Conservation (phyloP, 768 basidiomycete species). For the Rhodosporidiobolus odoratus region DNA sequence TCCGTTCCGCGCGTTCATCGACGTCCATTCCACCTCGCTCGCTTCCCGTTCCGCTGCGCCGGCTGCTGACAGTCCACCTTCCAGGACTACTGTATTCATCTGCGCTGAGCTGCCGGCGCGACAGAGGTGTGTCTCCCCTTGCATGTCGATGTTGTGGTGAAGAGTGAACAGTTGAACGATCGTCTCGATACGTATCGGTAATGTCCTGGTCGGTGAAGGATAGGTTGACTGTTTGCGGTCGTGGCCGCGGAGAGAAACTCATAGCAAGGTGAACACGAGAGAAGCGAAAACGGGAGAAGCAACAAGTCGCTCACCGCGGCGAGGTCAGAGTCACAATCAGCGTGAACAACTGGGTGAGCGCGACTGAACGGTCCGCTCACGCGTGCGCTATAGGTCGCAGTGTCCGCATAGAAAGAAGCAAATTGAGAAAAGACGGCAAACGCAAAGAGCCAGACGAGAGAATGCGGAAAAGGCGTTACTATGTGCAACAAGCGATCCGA, state of each 20-base stretch:
- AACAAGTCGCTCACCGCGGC: no score
- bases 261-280: neutral
- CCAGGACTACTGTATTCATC: neutral
- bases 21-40: neutral
- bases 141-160: neutral
- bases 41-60: neutral
- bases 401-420: no score
- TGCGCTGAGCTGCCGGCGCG: neutral
- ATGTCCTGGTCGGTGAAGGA: conserved; percentile 9
- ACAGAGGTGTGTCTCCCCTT: conserved; percentile 19
- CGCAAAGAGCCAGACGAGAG: no score
- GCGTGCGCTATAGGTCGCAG: no score
- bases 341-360: no score
- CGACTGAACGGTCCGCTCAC: no score
- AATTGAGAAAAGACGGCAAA: no score
- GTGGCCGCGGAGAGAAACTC: conserved; percentile 12
- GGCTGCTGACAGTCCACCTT: neutral
- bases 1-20: neutral
- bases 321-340: no score
- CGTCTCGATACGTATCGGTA: conserved; percentile 22
- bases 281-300: neutral
- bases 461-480: no score
- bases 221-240: conserved; percentile 21
- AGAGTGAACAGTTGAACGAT: neutral
- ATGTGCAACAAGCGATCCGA: no score